A percentile compares a stretch with the other conserved stretches of the same genome.
These are phyloP conservation scores for Fusarium mangiferae DNA, from an alignment of 2,329 filamentous ascomycete species.

Conservation along the genomic window DNA sequence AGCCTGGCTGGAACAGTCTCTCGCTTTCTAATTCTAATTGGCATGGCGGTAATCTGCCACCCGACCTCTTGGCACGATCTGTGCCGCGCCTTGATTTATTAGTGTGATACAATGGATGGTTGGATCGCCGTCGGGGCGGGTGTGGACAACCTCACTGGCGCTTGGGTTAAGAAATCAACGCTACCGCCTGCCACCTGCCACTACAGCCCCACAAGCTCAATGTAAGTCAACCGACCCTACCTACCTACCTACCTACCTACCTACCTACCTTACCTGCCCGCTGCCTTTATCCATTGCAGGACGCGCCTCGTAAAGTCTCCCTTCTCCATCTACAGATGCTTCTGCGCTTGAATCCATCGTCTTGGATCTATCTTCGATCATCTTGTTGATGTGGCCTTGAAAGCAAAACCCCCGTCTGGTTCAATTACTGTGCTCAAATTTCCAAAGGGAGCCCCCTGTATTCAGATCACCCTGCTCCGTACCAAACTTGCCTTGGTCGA, in stretches of 20 bases:
- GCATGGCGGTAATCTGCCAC: constrained; percentile 20
- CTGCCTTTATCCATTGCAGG: background rate
- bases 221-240: background rate
- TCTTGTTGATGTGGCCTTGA: background rate
- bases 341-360: background rate
- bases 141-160: background rate
- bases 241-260: background rate
- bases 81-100: background rate
- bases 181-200: background rate
- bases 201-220: constrained; percentile 16
- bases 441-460: background rate
- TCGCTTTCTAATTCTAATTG: background rate
- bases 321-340: constrained; percentile 21
- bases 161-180: background rate
- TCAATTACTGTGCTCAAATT: background rate
- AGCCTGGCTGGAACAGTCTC: background rate
- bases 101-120: background rate
- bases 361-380: background rate
- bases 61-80: constrained; percentile 27
- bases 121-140: background rate
- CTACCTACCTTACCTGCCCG: background rate
- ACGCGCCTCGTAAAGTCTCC: constrained; percentile 22
- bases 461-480: background rate
- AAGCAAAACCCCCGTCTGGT: background rate
- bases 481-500: background rate